Base-by-base conservation (phyloP, 495 filamentous ascomycete genomes). In the Amorphotheca resinae region DNA sequence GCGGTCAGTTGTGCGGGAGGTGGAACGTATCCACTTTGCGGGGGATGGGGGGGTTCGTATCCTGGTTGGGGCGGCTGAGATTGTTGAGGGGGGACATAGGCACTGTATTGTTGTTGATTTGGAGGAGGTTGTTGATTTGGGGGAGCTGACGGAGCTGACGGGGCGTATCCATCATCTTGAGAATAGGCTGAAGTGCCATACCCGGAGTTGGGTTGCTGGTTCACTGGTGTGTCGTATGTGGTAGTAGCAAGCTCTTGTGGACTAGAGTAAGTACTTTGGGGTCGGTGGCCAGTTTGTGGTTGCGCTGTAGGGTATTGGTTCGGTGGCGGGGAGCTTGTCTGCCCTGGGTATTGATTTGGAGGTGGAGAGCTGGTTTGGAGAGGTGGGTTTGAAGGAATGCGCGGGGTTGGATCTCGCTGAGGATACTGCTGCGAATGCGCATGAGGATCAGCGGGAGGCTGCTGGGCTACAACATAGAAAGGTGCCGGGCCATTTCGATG, bases 181-280 rank as follows among this genome's bases (percentile, higher is more conserved):
- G 73, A 68, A 52, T 82, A 80, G 38, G 64, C 61, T 3, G 78
- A 73, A 3, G 74, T 67, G 5, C 72, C 71, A 45, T 81, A 83
- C 2, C 43, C 21, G 9, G 50, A 46, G 11, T 47, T 36, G 0
- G 75, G 65, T 39, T 70, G 72, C 37, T 70, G 70, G 23, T 77
- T 79, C 30, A 84, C 72, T 15, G 85, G 85, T 4, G 82, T 84
- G 54, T 89, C 82, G 50, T 91, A 93, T 9, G 75, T 74, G 4
- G 82, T 82, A n/a, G 85, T 87, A 23, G 82, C 81, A 31, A 93
- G 66, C 66, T 93, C 85, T 59, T 89, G 85, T 1, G 85, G 84
- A 34, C 79, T 76, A 45, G 48, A 61, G 51, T 83, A 84, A 35
- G 76, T 84, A 48, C 79, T 87, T 57, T 80, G 77, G 3, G 79